Percentiles rank a stretch among this genome's conserved stretches.
These are phyloP conservation scores for Pholiota microspora DNA, from an alignment of 768 basidiomycete genomes.

Conservation along the genomic window DNA sequence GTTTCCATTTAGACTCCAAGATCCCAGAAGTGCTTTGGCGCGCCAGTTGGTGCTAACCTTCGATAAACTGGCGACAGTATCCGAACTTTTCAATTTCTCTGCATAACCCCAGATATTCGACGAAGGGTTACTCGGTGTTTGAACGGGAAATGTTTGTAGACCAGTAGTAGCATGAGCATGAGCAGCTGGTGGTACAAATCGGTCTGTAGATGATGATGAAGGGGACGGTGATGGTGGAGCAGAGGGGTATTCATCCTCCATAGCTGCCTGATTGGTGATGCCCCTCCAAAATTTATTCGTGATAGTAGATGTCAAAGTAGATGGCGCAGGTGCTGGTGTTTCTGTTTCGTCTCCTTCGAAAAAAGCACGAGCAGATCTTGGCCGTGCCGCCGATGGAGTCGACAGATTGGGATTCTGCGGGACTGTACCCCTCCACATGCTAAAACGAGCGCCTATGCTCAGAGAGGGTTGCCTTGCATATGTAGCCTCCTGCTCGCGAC, in stretches of 20 bases:
- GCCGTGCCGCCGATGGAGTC: slow-evolving; percentile 32
- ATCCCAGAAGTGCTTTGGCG: slow-evolving; percentile 54
- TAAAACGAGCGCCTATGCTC: slow-evolving; percentile 52
- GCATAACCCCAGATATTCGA: slow-evolving; percentile 67
- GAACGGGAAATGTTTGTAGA: neutral
- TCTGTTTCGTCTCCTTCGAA: slow-evolving; percentile 45
- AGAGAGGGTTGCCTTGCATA: slow-evolving; percentile 29
- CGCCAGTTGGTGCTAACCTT: slow-evolving; percentile 79
- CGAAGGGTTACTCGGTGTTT: slow-evolving; percentile 20
- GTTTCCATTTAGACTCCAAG: slow-evolving; percentile 31
- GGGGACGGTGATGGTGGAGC: slow-evolving; percentile 33
- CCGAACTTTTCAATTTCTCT: slow-evolving; percentile 70
- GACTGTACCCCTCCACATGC: slow-evolving; percentile 68
- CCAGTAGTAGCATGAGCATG: too few species aligned
- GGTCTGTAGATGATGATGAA: slow-evolving; percentile 30
- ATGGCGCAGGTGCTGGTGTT: slow-evolving; percentile 23
- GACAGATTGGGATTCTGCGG: slow-evolving; percentile 44
- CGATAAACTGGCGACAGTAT: slow-evolving; percentile 64
- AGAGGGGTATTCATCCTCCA: slow-evolving; percentile 52
- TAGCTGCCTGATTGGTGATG: slow-evolving; percentile 71
- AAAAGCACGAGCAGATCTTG: slow-evolving; percentile 31
- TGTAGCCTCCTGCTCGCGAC: slow-evolving; percentile 41
- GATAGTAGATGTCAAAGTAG: slow-evolving; percentile 35
- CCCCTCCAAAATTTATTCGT: slow-evolving; percentile 74
- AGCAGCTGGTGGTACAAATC: slow-evolving; percentile 15